Percentiles rank a stretch among this genome's conserved stretches.
Conservation (phyloP, 2,329 filamentous ascomycete genomes). For the Colletotrichum spaethianum region DNA sequence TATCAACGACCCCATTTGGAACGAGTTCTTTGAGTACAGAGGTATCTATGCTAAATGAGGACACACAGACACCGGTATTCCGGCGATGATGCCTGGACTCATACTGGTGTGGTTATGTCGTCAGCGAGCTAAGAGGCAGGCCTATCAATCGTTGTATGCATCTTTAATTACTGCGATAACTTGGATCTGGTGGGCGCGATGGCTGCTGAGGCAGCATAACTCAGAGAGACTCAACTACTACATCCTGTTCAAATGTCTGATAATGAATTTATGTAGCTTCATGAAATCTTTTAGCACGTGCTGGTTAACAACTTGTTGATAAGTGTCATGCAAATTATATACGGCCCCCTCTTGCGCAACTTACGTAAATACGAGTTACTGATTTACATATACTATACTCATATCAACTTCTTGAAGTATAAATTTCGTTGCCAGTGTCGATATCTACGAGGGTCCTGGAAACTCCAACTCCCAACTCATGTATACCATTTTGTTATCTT, state of each 20-base stretch:
- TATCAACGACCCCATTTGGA: constrained; percentile 53
- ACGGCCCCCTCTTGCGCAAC: not conserved
- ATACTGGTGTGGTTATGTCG: not conserved
- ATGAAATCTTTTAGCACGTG: not conserved
- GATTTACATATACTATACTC: not conserved
- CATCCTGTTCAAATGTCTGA: not conserved
- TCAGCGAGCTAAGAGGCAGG: not conserved
- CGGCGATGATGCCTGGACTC: not conserved
- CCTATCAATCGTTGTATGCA: not conserved
- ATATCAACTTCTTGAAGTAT: not conserved
- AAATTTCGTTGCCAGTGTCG: not conserved
- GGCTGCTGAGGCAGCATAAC: not conserved
- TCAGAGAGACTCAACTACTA: not conserved
- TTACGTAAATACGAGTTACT: too few species aligned
- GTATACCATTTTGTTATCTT: not conserved
- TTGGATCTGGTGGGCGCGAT: not conserved
- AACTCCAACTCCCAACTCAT: not conserved
- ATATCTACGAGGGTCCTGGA: not conserved
- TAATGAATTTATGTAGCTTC: not conserved
- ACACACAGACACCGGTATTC: not conserved
- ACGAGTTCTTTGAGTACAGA: constrained; percentile 54
- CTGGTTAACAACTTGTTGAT: not conserved
- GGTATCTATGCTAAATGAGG: constrained; percentile 47
- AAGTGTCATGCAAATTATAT: not conserved
- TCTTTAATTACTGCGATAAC: not conserved